Evolutionary conservation across 176 grass and related monocot species (phyloP).

Genomic region (Echinochloa phyllopogon): DNA sequence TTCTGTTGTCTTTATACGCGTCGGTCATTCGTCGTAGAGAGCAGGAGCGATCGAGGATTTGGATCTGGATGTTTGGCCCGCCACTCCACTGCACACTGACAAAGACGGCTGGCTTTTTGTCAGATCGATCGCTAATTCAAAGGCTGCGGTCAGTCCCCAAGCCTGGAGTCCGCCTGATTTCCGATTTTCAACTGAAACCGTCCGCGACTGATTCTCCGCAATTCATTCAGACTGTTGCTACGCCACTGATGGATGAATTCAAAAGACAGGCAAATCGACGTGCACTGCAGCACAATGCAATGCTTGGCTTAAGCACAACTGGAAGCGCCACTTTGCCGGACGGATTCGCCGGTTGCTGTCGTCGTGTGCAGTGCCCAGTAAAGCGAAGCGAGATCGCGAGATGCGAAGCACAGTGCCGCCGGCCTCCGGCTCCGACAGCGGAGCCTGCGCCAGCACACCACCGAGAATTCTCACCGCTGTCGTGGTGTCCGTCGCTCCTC

Average conservation of each 20-base stretch:
- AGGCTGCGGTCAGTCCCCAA: background rate
- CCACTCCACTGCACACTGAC: background rate
- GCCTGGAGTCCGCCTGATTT: background rate
- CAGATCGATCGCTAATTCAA: background rate
- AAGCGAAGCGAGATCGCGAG: background rate
- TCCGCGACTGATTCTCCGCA: too few relatives aligned
- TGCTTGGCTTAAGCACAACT: background rate
- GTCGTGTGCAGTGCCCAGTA: background rate
- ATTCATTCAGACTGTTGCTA: background rate
- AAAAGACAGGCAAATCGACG: too few relatives aligned
- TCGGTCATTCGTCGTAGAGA: background rate
- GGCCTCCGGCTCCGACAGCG: constrained; percentile 26
- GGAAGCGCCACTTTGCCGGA: background rate
- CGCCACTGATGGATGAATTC: background rate
- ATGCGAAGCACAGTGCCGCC: background rate
- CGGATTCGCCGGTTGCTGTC: background rate
- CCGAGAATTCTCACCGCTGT: constrained; percentile 32
- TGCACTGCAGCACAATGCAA: background rate
- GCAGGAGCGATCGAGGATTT: background rate
- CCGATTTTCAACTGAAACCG: background rate
- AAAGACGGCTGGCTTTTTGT: too few relatives aligned
- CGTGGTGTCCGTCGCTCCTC: background rate
- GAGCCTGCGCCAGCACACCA: constrained; percentile 23
- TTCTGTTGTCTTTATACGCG: background rate
- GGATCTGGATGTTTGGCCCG: background rate